phyloP scores from a whole-genome alignment of 179 eudicot genomes.

The Vitellaria paradoxa region DNA sequence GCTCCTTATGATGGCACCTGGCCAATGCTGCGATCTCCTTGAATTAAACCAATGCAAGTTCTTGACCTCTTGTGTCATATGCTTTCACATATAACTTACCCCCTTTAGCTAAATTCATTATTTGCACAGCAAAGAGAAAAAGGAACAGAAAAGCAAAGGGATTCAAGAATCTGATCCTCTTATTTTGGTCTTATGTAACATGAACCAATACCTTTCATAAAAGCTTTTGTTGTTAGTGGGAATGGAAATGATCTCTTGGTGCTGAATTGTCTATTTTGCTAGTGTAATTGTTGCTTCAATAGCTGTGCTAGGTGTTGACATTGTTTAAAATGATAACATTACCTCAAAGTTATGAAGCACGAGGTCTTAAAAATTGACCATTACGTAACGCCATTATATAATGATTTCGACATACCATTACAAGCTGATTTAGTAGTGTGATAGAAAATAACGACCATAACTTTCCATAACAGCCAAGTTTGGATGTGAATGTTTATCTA shows the following conservation, averaged over 20 bases:
- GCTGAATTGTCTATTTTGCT: constrained; percentile 4
- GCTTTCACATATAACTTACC: background rate
- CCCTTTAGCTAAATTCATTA: background rate
- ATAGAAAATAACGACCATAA: too few relatives aligned
- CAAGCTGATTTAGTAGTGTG: too few relatives aligned
- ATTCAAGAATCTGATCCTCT: background rate
- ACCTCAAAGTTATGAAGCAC: too few relatives aligned
- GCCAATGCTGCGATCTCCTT: background rate
- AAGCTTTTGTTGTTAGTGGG: background rate
- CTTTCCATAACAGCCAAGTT: too few relatives aligned
- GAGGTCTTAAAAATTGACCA: too few relatives aligned
- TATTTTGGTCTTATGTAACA: background rate
- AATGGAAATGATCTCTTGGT: background rate
- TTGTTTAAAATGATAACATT: background rate
- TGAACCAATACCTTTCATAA: background rate
- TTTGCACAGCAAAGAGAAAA: too few relatives aligned
- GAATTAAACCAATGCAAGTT: background rate
- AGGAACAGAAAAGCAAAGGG: background rate
- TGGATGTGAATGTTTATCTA: too few relatives aligned
- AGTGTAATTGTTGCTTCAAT: background rate
- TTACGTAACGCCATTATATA: too few relatives aligned
- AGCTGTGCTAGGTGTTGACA: background rate
- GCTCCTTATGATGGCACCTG: background rate
- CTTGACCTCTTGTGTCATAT: background rate
- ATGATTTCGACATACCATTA: too few relatives aligned